Conservation (phyloP, 2,329 filamentous ascomycete species). For the Penicillium vulpinum region DNA sequence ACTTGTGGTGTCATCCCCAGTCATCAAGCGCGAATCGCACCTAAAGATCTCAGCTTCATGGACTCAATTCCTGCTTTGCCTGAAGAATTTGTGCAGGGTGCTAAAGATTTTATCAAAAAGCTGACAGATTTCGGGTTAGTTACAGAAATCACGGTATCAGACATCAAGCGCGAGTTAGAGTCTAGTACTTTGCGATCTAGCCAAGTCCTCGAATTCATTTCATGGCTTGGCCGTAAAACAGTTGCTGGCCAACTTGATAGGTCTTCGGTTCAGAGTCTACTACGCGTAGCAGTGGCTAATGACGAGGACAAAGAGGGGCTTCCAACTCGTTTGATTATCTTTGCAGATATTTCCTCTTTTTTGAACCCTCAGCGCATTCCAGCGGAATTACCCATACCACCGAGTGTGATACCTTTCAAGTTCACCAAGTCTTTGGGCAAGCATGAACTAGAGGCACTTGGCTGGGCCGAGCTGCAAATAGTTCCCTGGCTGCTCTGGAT, state of each 20-base stretch:
- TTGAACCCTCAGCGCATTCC: conserved; percentile 77
- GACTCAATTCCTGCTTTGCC: conserved; percentile 86
- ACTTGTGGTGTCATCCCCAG: conserved; percentile 85
- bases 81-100: conserved; percentile 67
- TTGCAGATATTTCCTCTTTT: conserved; percentile 74
- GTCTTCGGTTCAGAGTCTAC: conserved; percentile 65
- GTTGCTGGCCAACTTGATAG: conserved; percentile 70
- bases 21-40: conserved; percentile 74
- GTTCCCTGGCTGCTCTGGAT: conserved; percentile 83
- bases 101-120: conserved; percentile 73
- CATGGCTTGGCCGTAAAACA: conserved; percentile 76
- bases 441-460: conserved; percentile 72
- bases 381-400: conserved; percentile 75
- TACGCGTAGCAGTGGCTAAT: conserved; percentile 67
- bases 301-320: conserved; percentile 59
- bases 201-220: conserved; percentile 79
- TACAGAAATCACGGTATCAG: conserved; percentile 80
- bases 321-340: conserved; percentile 70
- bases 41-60: conserved; percentile 72
- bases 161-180: conserved; percentile 81
- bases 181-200: conserved; percentile 74
- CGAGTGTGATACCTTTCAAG: conserved; percentile 78
- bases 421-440: conserved; percentile 70
- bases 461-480: conserved; percentile 82
- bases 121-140: conserved; percentile 82